Percentiles rank a stretch among this genome's conserved stretches.
These are phyloP conservation scores for Hymenoscyphus albidus DNA, from an alignment of 2,329 filamentous ascomycete genomes.

Conservation along the genomic window DNA sequence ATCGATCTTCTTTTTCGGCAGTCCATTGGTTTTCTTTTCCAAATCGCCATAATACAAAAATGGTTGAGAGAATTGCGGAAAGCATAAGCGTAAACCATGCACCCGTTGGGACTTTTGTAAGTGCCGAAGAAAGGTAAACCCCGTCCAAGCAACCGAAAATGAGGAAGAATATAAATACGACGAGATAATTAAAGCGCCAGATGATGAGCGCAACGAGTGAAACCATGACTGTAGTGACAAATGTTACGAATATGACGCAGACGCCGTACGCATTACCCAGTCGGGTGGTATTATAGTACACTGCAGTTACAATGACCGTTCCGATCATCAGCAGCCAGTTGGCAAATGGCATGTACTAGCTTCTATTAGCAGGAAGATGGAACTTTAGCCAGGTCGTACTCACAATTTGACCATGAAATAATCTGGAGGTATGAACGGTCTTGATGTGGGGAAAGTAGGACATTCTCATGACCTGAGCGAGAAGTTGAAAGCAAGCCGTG, in stretches of 20 bases:
- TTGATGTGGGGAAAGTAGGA: slow-evolving; percentile 73
- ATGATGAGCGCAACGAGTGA: slow-evolving; percentile 68
- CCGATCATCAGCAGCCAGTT: slow-evolving; percentile 78
- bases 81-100: slow-evolving; percentile 75
- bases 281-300: slow-evolving; percentile 69
- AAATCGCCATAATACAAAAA: slow-evolving; percentile 74
- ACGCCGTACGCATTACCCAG: slow-evolving; percentile 74
- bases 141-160: slow-evolving; percentile 65
- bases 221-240: slow-evolving; percentile 73
- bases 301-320: slow-evolving; percentile 67
- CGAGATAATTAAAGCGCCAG: slow-evolving; percentile 58
- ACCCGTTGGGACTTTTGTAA: slow-evolving; percentile 70
- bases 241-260: slow-evolving; percentile 76
- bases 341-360: slow-evolving; percentile 62
- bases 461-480: slow-evolving; percentile 68
- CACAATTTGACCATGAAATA: slow-evolving; percentile 65
- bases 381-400: not conserved
- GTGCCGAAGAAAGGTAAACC: slow-evolving; percentile 63
- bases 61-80: slow-evolving; percentile 54
- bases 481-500: slow-evolving; percentile 64
- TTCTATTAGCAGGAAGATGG: not conserved
- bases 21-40: slow-evolving; percentile 76
- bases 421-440: slow-evolving; percentile 65
- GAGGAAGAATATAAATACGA: slow-evolving; percentile 61
- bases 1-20: slow-evolving; percentile 60